Evolutionary conservation across 179 eudicot species (phyloP).

Genomic region (Corrigiola litoralis): DNA sequence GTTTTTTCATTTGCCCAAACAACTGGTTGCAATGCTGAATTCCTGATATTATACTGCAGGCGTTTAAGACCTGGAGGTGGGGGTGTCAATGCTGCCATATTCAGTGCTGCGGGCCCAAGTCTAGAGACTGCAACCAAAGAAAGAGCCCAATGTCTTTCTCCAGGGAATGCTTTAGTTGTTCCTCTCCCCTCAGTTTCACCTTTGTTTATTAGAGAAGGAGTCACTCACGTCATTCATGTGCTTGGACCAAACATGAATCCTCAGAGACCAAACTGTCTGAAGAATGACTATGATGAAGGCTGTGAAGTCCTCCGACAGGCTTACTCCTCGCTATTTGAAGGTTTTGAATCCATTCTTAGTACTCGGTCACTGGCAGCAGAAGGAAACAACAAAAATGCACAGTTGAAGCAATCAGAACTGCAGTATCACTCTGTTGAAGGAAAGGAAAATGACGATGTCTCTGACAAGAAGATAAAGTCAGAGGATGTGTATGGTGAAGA

Average conservation of each 20-base stretch:
- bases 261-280: slow-evolving; percentile 67
- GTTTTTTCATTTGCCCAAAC: neutral
- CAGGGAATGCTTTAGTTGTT: slow-evolving; percentile 74
- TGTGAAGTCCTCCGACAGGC: slow-evolving; percentile 77
- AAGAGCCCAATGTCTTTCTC: slow-evolving; percentile 57
- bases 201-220: slow-evolving; percentile 62
- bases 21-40: slow-evolving; percentile 12
- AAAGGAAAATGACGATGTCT: slow-evolving; percentile 15
- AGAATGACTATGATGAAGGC: slow-evolving; percentile 66
- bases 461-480: slow-evolving; percentile 51
- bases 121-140: slow-evolving; percentile 73
- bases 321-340: slow-evolving; percentile 84
- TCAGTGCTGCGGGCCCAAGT: slow-evolving; percentile 71
- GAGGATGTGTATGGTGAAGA: slow-evolving; percentile 36
- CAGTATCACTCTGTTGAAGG: slow-evolving; percentile 18
- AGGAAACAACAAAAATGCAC: slow-evolving; percentile 9
- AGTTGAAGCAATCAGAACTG: slow-evolving; percentile 13
- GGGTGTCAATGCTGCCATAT: slow-evolving; percentile 95
- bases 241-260: slow-evolving; percentile 99
- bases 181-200: slow-evolving; percentile 79
- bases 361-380: slow-evolving; percentile 14
- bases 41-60: slow-evolving; percentile 38
- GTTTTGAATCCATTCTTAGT: slow-evolving; percentile 55
- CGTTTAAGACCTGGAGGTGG: slow-evolving; percentile 94
- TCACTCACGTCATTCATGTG: slow-evolving; percentile 96